Conservation (phyloP, 2,329 filamentous ascomycete species). For the Botryotinia convoluta region DNA sequence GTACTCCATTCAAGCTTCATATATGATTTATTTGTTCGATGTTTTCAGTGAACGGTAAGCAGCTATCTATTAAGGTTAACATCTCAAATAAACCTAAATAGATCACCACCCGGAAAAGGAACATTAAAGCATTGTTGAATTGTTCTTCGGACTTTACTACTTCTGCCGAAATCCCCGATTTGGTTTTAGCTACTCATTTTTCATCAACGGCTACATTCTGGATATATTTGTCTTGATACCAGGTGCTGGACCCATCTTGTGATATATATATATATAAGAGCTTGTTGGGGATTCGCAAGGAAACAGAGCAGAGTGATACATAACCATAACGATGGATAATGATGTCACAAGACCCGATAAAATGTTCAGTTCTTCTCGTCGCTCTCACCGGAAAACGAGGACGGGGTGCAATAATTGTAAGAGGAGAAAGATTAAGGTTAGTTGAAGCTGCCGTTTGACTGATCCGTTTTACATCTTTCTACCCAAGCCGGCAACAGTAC, state of each 20-base stretch:
- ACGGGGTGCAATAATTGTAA: conserved; percentile 16
- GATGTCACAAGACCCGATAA: not conserved
- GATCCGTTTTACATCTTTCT: not conserved
- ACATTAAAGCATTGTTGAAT: not conserved
- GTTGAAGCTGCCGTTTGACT: not conserved
- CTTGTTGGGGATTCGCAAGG: not conserved
- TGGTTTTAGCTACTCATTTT: not conserved
- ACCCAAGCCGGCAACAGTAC: not conserved
- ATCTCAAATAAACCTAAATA: not conserved
- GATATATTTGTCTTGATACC: not conserved
- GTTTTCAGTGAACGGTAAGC: not conserved
- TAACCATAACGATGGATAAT: conserved; percentile 3
- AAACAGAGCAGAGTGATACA: not conserved
- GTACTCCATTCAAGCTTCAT: too few relatives aligned
- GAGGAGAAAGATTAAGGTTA: conserved; percentile 18
- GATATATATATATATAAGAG: not conserved
- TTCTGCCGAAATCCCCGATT: not conserved
- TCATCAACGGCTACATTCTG: not conserved
- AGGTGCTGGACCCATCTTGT: not conserved
- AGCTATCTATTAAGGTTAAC: not conserved
- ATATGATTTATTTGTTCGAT: too few relatives aligned
- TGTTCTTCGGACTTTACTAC: not conserved
- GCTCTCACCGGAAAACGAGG: conserved; percentile 14
- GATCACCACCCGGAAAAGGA: not conserved
- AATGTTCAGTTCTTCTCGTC: conserved; percentile 14